These are phyloP conservation scores for Annulohypoxylon maeteangense DNA, from an alignment of 495 filamentous ascomycete genomes.

Conservation along the genomic window DNA sequence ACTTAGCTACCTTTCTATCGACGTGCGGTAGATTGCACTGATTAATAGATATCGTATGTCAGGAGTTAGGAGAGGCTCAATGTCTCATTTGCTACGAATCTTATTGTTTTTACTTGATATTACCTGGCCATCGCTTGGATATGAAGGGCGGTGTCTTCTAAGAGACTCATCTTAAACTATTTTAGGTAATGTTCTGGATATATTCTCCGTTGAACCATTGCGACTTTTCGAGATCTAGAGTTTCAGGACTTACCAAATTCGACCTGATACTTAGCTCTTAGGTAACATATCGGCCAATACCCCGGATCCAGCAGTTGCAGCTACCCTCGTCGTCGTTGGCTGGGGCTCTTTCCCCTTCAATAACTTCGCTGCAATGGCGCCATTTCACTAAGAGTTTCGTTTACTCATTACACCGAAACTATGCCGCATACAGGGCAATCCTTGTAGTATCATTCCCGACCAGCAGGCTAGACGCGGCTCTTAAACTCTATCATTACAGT, in stretches of 20 bases:
- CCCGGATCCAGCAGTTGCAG: conserved; percentile 9
- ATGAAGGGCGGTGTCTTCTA: background rate
- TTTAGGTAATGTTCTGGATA: background rate
- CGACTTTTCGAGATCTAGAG: background rate
- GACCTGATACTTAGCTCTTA: background rate
- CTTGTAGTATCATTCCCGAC: background rate
- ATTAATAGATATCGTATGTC: background rate
- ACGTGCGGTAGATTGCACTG: background rate
- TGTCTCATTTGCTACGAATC: background rate
- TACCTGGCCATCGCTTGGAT: background rate
- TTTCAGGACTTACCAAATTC: background rate
- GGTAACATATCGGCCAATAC: conserved; percentile 1
- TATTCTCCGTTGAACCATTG: background rate
- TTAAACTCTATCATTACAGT: background rate
- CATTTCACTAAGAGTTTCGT: conserved; percentile 33
- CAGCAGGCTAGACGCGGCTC: conserved; percentile 38
- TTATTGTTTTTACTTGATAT: background rate
- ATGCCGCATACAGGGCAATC: conserved; percentile 21
- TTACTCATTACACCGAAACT: conserved; percentile 31
- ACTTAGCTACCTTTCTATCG: background rate
- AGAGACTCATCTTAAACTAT: background rate
- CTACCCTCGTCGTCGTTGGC: background rate
- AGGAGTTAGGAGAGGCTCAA: background rate
- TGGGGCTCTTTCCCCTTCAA: background rate
- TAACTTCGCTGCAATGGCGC: conserved; percentile 25